Percentiles rank a stretch among this genome's conserved stretches.
These are phyloP conservation scores for Yarrowia hollandica DNA, from an alignment of 805 yeast species.

Conservation along the genomic window DNA sequence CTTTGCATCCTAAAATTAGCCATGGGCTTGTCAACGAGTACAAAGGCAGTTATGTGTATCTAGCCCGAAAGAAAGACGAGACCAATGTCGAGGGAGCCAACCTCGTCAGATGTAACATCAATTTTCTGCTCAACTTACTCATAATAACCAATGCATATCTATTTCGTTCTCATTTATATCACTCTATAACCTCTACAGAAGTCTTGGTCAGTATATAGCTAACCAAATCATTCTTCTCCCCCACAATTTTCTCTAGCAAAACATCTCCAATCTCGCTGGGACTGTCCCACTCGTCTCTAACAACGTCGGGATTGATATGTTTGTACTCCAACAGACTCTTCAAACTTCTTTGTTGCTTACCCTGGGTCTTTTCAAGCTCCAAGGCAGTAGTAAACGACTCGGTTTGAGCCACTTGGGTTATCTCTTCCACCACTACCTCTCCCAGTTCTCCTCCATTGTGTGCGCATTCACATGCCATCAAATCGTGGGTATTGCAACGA, in stretches of 20 bases:
- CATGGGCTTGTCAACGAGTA: too few relatives aligned
- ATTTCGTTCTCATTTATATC: not conserved
- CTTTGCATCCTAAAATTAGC: too few relatives aligned
- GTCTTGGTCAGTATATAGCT: constrained; percentile 17
- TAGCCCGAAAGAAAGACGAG: too few relatives aligned
- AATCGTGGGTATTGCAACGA: constrained; percentile 71
- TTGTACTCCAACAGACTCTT: constrained; percentile 4
- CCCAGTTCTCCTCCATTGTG: constrained; percentile 1
- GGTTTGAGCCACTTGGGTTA: not conserved
- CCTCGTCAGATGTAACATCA: too few relatives aligned
- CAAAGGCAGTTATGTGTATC: too few relatives aligned
- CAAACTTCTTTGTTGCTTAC: not conserved
- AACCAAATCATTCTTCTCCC: not conserved
- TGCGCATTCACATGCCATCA: constrained; percentile 47
- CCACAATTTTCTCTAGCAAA: constrained; percentile 1
- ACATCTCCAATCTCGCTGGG: not conserved
- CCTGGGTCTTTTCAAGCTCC: constrained; percentile 5
- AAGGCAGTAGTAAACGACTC: constrained; percentile 14
- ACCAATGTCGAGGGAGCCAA: too few relatives aligned
- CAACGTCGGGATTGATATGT: constrained; percentile 1
- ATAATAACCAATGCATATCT: not conserved
- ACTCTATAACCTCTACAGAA: not conserved
- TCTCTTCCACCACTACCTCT: not conserved
- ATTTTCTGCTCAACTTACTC: too few relatives aligned
- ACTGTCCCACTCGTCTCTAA: constrained; percentile 1